Conservation (phyloP, 148 eudicot genomes). For the Pharnaceum exiguum region DNA sequence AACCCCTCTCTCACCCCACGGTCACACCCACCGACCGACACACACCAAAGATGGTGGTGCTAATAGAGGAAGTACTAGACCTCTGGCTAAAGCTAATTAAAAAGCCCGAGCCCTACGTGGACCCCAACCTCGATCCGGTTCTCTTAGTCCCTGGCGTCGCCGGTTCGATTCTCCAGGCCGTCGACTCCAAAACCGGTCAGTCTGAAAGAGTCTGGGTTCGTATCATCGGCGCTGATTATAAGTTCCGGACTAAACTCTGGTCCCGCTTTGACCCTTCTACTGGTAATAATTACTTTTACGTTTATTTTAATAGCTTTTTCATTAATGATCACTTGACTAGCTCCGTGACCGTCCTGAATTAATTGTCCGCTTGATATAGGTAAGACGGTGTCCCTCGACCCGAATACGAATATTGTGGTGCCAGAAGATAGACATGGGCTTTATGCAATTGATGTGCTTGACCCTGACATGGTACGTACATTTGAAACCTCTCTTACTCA, state of each 20-base stretch:
- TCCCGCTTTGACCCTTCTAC: slow-evolving; percentile 76
- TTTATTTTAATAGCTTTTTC: too few species aligned
- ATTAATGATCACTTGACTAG: too few species aligned
- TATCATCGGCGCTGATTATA: slow-evolving; percentile 69
- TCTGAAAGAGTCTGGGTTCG: slow-evolving; percentile 93
- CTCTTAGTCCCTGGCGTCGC: slow-evolving; percentile 90
- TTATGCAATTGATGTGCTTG: slow-evolving; percentile 88
- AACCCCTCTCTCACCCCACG: too few species aligned
- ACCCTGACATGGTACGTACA: slow-evolving; percentile 86
- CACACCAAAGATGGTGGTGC: slow-evolving; percentile 45
- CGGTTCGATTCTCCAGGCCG: slow-evolving; percentile 85
- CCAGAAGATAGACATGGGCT: slow-evolving; percentile 89
- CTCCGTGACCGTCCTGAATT: too few species aligned
- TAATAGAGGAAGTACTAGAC: slow-evolving; percentile 58
- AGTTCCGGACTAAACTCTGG: slow-evolving; percentile 78
- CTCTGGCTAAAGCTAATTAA: slow-evolving; percentile 52
- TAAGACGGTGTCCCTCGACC: slow-evolving; percentile 65
- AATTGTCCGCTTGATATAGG: slow-evolving; percentile 68
- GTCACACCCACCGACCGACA: too few species aligned
- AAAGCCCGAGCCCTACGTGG: slow-evolving; percentile 45
- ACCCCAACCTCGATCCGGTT: slow-evolving; percentile 86
- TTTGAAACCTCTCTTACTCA: slow-evolving; percentile 1
- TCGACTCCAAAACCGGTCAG: slow-evolving; percentile 47
- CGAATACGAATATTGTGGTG: slow-evolving; percentile 51
- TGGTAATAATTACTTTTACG: too few species aligned